Evolutionary conservation across 805 yeast genomes (phyloP).

Genomic region (Yamadazyma olivae): DNA sequence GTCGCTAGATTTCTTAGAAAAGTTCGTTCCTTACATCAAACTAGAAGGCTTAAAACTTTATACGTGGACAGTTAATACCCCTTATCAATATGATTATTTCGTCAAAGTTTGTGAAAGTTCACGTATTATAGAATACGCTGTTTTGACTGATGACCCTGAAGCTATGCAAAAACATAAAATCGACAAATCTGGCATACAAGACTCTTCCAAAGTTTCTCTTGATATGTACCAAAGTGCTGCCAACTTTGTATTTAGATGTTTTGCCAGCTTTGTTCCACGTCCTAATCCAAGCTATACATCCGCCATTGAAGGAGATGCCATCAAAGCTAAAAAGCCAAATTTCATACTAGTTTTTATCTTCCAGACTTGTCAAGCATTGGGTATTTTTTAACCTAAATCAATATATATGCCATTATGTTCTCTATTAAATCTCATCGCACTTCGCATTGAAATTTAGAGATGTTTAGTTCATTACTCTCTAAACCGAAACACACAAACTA

Average conservation of each 20-base stretch:
- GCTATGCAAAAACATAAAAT: constrained; percentile 13
- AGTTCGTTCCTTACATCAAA: constrained; percentile 35
- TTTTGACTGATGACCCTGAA: constrained; percentile 37
- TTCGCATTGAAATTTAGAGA: constrained; percentile 7
- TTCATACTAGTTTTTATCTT: neutral
- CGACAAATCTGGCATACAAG: no score
- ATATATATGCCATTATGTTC: no score
- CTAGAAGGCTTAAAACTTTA: constrained; percentile 29
- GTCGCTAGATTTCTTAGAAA: constrained; percentile 30
- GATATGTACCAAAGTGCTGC: neutral
- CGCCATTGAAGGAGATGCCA: constrained; percentile 1
- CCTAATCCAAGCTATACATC: neutral
- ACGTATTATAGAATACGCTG: constrained; percentile 28
- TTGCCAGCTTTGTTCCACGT: neutral
- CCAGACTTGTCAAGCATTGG: constrained; percentile 2
- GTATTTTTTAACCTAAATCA: constrained; percentile 7
- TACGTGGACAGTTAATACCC: constrained; percentile 39
- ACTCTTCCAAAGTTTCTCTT: constrained; percentile 3
- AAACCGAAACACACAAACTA: constrained; percentile 26
- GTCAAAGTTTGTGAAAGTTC: constrained; percentile 21
- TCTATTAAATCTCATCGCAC: neutral
- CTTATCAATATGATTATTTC: constrained; percentile 34
- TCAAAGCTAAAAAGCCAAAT: neutral
- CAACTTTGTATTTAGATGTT: neutral
- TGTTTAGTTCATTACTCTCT: constrained; percentile 37